phyloP scores from a whole-genome alignment of 2,329 filamentous ascomycete genomes.

The Pyrenophora graminea region DNA sequence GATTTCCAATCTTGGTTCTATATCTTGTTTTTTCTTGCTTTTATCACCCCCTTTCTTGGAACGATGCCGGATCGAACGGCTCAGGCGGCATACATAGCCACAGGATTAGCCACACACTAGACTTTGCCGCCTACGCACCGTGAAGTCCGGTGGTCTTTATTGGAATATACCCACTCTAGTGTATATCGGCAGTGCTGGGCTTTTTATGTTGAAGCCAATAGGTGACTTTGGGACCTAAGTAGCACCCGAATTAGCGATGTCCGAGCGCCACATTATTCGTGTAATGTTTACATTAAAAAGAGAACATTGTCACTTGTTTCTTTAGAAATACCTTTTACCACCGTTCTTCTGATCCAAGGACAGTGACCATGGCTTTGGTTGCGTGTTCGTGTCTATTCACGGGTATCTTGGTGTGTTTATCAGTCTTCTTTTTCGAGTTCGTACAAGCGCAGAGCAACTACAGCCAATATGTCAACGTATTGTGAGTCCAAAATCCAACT shows the following conservation, averaged over 20 bases:
- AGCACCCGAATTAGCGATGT: not conserved
- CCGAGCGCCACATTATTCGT: not conserved
- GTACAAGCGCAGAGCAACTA: slow-evolving; percentile 19
- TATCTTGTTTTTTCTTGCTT: not conserved
- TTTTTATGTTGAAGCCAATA: not conserved
- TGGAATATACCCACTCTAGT: not conserved
- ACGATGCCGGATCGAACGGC: not conserved
- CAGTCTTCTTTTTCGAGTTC: not conserved
- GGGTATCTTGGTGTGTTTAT: not conserved
- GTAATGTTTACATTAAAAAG: not conserved
- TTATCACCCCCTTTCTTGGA: not conserved
- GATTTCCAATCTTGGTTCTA: too few species aligned
- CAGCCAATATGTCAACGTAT: slow-evolving; percentile 43
- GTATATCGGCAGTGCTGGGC: not conserved
- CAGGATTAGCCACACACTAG: not conserved
- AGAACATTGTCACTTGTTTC: not conserved
- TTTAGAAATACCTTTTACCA: too few species aligned
- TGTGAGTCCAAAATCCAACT: slow-evolving; percentile 27
- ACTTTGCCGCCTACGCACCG: not conserved
- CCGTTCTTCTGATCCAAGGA: not conserved
- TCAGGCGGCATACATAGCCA: slow-evolving; percentile 1
- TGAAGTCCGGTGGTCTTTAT: not conserved
- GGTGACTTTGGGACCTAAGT: too few species aligned
- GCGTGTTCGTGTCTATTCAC: not conserved
- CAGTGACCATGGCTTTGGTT: not conserved